phyloP scores from a whole-genome alignment of 1,284 basidiomycete species.

The Anthracocystis panici-leucophaei region DNA sequence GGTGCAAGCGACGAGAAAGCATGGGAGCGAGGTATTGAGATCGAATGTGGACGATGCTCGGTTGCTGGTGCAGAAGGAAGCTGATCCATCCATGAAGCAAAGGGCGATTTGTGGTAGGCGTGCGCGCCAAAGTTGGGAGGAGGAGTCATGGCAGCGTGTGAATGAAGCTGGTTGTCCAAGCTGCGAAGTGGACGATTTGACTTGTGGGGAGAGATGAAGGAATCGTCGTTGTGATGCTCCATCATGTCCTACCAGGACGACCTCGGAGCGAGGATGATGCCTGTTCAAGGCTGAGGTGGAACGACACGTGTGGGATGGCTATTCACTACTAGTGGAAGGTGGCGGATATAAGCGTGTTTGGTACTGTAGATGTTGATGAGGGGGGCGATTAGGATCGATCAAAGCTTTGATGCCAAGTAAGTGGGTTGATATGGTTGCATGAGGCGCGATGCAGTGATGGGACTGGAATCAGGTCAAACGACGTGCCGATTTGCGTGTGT shows the following conservation, averaged over 20 bases:
- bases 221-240: conserved; percentile 25
- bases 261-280: conserved; percentile 15
- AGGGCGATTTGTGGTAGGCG: conserved; percentile 49
- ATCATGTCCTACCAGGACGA: conserved; percentile 16
- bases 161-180: conserved; percentile 25
- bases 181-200: conserved; percentile 14
- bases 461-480: too few relatives aligned
- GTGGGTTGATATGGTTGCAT: not conserved
- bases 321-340: not conserved
- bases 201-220: conserved; percentile 35
- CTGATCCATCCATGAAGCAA: conserved; percentile 32
- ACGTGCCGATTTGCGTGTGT: not conserved
- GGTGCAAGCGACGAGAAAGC: conserved; percentile 52
- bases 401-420: not conserved
- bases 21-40: conserved; percentile 46
- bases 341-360: not conserved
- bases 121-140: conserved; percentile 50
- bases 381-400: not conserved
- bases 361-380: conserved; percentile 1
- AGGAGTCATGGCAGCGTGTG: conserved; percentile 56
- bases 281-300: not conserved
- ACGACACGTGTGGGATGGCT: not conserved
- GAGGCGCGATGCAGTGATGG: not conserved
- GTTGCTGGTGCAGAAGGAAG: conserved; percentile 35
- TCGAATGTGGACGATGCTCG: conserved; percentile 21